Base-by-base conservation (phyloP, 768 basidiomycete genomes). In the Hygrophoropsis aurantiaca region DNA sequence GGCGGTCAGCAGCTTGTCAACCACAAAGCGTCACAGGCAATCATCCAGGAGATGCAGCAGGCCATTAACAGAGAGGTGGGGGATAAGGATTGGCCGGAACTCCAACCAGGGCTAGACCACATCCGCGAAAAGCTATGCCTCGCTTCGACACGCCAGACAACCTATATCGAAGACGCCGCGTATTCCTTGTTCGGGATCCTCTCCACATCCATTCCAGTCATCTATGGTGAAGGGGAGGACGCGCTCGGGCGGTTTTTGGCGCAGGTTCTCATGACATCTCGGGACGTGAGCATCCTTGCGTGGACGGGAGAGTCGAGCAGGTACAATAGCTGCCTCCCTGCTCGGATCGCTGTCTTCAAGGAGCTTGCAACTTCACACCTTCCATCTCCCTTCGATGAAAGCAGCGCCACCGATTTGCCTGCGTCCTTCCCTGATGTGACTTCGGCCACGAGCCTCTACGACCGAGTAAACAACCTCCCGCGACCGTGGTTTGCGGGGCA, bases 131-230 rank as follows among this genome's bases (percentile, higher is more conserved):
- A 53, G 44, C 55, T 65, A 13, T 44, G 37, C 11, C 46, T 58
- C 30, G 63, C 61, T 21, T 58, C 63, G 5, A 36, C 1, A 1
- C 50, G 63, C 4, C 23, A n/a, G 2, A 55, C 64, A 10, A 56
- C 52, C 3, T 38, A 20, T 39, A 42, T 18, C 16, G 64, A 65
- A 25, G 63, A 65, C 20, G 24, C 42, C 1, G 58, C 60, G 11
- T 64, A 65, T 26, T 62, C 54, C 0, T 37, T 64, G 36, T 39
- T 65, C 3, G 61, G 59, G 20, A 50, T 63, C 5, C 53, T 64
- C 33, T 39, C 50, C 35, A 34, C 52, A 20, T 48, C 35, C 6
- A 41, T 62, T 5, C 44, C 48, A 16, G 24, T 58, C 8, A 40
- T 45, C 24, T 64, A 64, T 25, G 62, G 62, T 2, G 59, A 53